Base-by-base conservation (phyloP, 139 green algal species). In the Chlorella sp. region DNA sequence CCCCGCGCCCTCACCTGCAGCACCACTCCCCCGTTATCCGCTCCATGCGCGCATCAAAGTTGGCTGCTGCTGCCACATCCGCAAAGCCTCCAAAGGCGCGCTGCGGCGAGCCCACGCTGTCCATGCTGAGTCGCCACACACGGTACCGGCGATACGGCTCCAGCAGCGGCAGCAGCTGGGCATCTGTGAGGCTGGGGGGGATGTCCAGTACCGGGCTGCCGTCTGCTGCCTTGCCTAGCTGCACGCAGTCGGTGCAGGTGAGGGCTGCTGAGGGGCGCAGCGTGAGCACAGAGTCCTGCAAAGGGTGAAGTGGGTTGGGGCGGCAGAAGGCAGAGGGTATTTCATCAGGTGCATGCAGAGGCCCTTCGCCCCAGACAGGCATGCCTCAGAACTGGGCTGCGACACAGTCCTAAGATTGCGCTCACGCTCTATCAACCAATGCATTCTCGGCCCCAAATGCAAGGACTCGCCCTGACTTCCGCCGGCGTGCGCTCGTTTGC, bases 81-180 rank as follows among this genome's bases (percentile, higher is more conserved):
- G 65, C 65, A 65, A 85, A 85, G 11, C 80, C 80, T 4, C 64
- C 80, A 69, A 51, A 85, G 20, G 80, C 80, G 7, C 67, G 28
- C 18, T 30, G 6, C 41, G 80, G 23, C 2, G 30, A 18, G 6
- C 47, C 64, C 80, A 85, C 65, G 28, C 44, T 41, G 21, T 74
- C 47, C 5, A 85, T 55, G 65, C 80, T 85, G 17, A 85, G 44
- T 18, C 64, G 64, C 80, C 80, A 85, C 65, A 85, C 80, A 3
- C 65, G 80, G 44, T 78, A 78, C 41, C 30, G n/a, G 18, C 51
- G 44, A 65, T 85, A 85, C 26, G 41, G 41, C 64, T 76, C 80
- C 20, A 85, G 65, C 64, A 85, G 51, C n/a, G 64, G 80, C 64
- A 85, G 41, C 41, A 85, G 80, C 64, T 68, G 30, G 15, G 18